Percentiles rank a stretch among this genome's conserved stretches.
These are phyloP conservation scores for Cenchrus fungigraminus DNA, from an alignment of 176 grass and related monocot genomes.

Conservation along the genomic window DNA sequence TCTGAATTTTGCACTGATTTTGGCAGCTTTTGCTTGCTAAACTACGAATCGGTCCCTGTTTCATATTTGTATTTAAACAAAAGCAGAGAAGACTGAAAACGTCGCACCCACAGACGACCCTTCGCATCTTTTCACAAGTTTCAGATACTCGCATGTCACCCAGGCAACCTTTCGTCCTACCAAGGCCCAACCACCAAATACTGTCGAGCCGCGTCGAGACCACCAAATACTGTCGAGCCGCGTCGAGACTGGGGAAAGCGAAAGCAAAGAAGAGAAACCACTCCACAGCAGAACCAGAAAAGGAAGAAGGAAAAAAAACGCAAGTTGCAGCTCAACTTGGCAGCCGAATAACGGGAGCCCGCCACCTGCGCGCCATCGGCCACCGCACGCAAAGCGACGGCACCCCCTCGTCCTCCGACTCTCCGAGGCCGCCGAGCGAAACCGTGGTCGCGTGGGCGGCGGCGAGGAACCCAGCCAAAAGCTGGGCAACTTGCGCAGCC, in stretches of 20 bases:
- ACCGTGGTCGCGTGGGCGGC: not conserved
- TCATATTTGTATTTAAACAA: not conserved
- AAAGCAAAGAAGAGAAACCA: conserved; percentile 29
- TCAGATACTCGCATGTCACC: not conserved
- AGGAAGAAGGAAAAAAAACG: not conserved
- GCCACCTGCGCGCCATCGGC: conserved; percentile 3
- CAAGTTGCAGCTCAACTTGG: conserved; percentile 36
- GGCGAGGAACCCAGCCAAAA: not conserved
- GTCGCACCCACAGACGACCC: conserved; percentile 20
- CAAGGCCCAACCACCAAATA: not conserved
- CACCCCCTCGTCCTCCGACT: not conserved
- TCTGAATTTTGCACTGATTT: not conserved
- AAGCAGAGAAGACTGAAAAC: not conserved
- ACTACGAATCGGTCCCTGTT: not conserved
- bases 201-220: conserved; percentile 23
- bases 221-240: conserved; percentile 15
- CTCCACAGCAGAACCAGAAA: too few species aligned
- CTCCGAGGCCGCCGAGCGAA: not conserved
- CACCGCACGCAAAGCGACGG: conserved; percentile 34
- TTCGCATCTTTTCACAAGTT: conserved; percentile 1
- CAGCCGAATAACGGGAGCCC: conserved; percentile 15
- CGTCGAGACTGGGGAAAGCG: conserved; percentile 3
- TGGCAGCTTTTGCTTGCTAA: not conserved
- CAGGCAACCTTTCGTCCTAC: conserved; percentile 8
- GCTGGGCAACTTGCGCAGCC: not conserved